phyloP scores from a whole-genome alignment of 2,329 filamentous ascomycete genomes.

The Apiospora pterosperma region DNA sequence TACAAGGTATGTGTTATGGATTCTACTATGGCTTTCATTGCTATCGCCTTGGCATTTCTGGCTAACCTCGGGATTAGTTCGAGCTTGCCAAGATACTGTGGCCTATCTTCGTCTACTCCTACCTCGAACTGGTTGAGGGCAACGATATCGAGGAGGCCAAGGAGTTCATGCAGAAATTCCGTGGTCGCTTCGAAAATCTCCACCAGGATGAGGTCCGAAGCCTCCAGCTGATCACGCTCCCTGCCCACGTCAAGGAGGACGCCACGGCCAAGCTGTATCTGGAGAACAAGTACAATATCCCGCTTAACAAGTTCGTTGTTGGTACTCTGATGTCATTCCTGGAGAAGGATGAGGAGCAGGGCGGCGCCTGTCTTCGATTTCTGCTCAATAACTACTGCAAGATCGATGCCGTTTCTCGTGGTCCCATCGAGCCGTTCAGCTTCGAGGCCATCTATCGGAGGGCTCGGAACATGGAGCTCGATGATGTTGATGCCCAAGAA shows the following conservation, averaged over 20 bases:
- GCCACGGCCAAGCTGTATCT: constrained; percentile 76
- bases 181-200: constrained; percentile 66
- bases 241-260: constrained; percentile 76
- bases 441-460: constrained; percentile 59
- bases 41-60: constrained; percentile 12
- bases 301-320: constrained; percentile 81
- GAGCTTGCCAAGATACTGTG: constrained; percentile 86
- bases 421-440: constrained; percentile 62
- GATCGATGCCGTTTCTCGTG: constrained; percentile 55
- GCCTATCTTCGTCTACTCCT: constrained; percentile 94
- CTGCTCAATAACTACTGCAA: constrained; percentile 63
- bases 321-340: constrained; percentile 83
- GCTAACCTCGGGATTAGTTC: constrained; percentile 48
- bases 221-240: constrained; percentile 70
- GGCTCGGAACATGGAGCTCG: constrained; percentile 58
- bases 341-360: constrained; percentile 79
- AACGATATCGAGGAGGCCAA: constrained; percentile 70
- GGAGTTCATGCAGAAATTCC: constrained; percentile 68
- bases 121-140: constrained; percentile 72
- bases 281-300: constrained; percentile 83
- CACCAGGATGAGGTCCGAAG: constrained; percentile 77
- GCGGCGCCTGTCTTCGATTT: constrained; percentile 73
- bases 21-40: neutral
- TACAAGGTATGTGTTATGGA: constrained; percentile 65
- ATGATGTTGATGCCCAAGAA: constrained; percentile 61